Evolutionary conservation across 441 rosid species (phyloP).

Genomic region (Euphorbia corollata): DNA sequence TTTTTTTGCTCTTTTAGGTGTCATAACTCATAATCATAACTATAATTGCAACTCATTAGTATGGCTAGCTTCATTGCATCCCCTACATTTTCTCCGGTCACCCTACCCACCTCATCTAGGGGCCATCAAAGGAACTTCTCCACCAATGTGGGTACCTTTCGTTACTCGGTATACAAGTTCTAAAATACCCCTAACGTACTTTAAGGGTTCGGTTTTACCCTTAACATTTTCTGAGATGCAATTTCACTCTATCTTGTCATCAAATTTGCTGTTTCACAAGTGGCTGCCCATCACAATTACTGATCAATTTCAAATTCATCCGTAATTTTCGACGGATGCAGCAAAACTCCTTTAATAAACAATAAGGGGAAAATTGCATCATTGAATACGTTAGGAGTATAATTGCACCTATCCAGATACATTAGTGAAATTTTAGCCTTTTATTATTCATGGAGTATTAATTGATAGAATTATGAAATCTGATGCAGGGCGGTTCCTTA

Average conservation of each 20-base stretch:
- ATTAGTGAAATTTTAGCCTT: neutral
- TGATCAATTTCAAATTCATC: neutral
- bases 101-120: conserved; percentile 14
- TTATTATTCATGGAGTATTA: neutral
- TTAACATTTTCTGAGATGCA: neutral
- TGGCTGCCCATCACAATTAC: too few species aligned
- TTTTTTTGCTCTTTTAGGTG: neutral
- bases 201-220: neutral
- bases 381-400: neutral
- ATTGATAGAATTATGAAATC: neutral
- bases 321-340: too few species aligned
- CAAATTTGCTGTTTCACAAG: too few species aligned
- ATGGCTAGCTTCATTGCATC: conserved; percentile 36
- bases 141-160: conserved; percentile 22
- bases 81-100: conserved; percentile 21
- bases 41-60: conserved; percentile 10
- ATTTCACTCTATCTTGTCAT: neutral
- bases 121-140: conserved; percentile 29
- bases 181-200: neutral
- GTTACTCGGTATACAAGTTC: neutral
- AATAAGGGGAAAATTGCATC: neutral
- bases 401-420: neutral
- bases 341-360: too few species aligned
- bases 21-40: neutral
- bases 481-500: conserved; percentile 33